A percentile compares a stretch with the other conserved stretches of the same genome.
These are phyloP conservation scores for Trichoderma oligosporum DNA, from an alignment of 2,329 filamentous ascomycete genomes.

Conservation along the genomic window DNA sequence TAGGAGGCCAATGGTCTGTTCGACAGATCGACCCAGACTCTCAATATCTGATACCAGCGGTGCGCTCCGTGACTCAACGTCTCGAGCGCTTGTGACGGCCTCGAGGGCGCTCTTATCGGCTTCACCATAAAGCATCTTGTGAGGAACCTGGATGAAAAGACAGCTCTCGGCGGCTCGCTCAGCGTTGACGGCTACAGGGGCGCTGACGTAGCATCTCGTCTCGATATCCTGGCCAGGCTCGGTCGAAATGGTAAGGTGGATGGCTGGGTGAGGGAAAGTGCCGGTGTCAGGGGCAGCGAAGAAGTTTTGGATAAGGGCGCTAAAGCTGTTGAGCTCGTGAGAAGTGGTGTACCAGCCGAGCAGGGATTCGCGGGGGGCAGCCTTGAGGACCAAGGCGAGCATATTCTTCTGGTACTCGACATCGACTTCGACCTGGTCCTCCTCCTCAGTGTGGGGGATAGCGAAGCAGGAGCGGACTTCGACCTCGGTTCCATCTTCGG, in stretches of 20 bases:
- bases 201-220: conserved; percentile 90
- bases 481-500: conserved; percentile 94
- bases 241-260: conserved; percentile 92
- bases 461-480: conserved; percentile 96
- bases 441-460: conserved; percentile 96
- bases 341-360: conserved; percentile 99
- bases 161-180: conserved; percentile 95
- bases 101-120: conserved; percentile 66
- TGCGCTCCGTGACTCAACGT: conserved; percentile 69
- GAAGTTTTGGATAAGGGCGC: conserved; percentile 96
- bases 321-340: conserved; percentile 96
- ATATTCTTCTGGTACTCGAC: conserved; percentile 99
- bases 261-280: conserved; percentile 94
- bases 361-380: conserved; percentile 86
- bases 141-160: conserved; percentile 94
- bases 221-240: conserved; percentile 84
- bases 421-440: conserved; percentile 98
- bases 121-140: conserved; percentile 87
- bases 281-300: conserved; percentile 95
- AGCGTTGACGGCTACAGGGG: conserved; percentile 88
- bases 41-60: conserved; percentile 84
- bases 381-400: conserved; percentile 90
- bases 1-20: conserved; percentile 83
- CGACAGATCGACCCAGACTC: conserved; percentile 76
- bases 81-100: conserved; percentile 76